These are phyloP conservation scores for Myriosclerotinia curreyana DNA, from an alignment of 2,329 filamentous ascomycete species.

Conservation along the genomic window DNA sequence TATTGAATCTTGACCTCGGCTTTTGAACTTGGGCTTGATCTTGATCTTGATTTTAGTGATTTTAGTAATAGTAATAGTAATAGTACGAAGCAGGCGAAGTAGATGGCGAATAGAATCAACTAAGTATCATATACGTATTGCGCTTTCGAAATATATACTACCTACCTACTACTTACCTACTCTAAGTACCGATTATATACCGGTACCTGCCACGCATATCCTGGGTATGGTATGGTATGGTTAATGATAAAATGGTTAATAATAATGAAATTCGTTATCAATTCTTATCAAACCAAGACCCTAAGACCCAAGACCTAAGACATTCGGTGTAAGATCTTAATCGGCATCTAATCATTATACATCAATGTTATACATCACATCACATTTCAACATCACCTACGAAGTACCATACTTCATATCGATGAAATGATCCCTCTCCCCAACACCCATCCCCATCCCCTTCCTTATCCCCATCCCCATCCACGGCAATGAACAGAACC, in stretches of 20 bases:
- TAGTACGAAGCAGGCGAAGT: too few species aligned
- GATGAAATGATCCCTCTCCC: neutral
- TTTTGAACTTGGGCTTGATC: too few species aligned
- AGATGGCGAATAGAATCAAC: neutral
- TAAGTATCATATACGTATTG: too few species aligned
- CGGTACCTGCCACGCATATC: conserved; percentile 3
- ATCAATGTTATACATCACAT: neutral
- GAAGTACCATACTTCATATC: neutral
- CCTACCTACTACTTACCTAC: too few species aligned
- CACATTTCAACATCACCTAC: neutral
- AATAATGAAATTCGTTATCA: too few species aligned
- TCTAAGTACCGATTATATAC: neutral
- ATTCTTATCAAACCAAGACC: neutral
- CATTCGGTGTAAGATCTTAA: neutral
- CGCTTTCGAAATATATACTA: too few species aligned
- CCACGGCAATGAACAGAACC: conserved; percentile 30
- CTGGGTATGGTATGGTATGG: too few species aligned
- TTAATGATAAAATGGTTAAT: too few species aligned
- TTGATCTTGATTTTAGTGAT: too few species aligned
- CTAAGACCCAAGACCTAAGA: neutral
- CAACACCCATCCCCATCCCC: neutral
- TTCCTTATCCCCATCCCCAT: conserved; percentile 5
- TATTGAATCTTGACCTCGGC: neutral
- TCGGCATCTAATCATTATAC: too few species aligned
- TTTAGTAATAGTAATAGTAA: too few species aligned